Percentiles rank a stretch among this genome's conserved stretches.
These are phyloP conservation scores for Lipomyces starkeyi DNA, from an alignment of 805 yeast species.

Conservation along the genomic window DNA sequence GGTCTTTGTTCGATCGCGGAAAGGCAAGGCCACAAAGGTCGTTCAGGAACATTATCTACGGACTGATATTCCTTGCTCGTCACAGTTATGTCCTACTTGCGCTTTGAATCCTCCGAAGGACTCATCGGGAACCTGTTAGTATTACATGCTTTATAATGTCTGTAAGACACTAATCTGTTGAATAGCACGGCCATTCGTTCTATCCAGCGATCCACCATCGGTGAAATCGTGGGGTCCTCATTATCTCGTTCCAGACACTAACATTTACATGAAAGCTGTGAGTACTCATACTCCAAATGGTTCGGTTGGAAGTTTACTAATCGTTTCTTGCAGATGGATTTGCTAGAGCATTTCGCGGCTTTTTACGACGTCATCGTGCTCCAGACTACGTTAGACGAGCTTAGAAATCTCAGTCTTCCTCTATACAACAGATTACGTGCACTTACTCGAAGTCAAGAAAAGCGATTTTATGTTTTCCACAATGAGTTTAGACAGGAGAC, in stretches of 20 bases:
- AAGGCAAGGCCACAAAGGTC: slow-evolving; percentile 89
- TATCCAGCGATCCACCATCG: slow-evolving; percentile 64
- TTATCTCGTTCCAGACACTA: slow-evolving; percentile 85
- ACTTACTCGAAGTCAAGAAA: slow-evolving; percentile 73
- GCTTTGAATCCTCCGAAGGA: slow-evolving; percentile 59
- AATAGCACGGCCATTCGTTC: slow-evolving; percentile 58
- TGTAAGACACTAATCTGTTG: neutral
- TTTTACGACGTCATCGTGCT: slow-evolving; percentile 93
- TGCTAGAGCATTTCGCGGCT: slow-evolving; percentile 75
- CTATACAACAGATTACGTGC: slow-evolving; percentile 83
- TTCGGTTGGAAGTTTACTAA: neutral
- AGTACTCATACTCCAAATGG: neutral
- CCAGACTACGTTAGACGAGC: slow-evolving; percentile 93
- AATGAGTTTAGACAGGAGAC: slow-evolving; percentile 85
- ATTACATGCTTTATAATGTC: neutral
- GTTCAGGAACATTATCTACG: slow-evolving; percentile 94
- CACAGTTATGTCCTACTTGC: slow-evolving; percentile 71
- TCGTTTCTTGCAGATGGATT: slow-evolving; percentile 60
- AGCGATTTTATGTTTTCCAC: slow-evolving; percentile 88
- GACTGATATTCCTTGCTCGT: slow-evolving; percentile 89
- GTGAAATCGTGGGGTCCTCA: slow-evolving; percentile 64
- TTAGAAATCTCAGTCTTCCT: slow-evolving; percentile 83
- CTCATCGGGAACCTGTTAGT: slow-evolving; percentile 48
- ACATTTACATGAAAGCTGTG: slow-evolving; percentile 76
- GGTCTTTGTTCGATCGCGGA: slow-evolving; percentile 82